These are phyloP conservation scores for Saccharomyces pastorianus DNA, from an alignment of 1,139 yeast genomes.

Conservation along the genomic window DNA sequence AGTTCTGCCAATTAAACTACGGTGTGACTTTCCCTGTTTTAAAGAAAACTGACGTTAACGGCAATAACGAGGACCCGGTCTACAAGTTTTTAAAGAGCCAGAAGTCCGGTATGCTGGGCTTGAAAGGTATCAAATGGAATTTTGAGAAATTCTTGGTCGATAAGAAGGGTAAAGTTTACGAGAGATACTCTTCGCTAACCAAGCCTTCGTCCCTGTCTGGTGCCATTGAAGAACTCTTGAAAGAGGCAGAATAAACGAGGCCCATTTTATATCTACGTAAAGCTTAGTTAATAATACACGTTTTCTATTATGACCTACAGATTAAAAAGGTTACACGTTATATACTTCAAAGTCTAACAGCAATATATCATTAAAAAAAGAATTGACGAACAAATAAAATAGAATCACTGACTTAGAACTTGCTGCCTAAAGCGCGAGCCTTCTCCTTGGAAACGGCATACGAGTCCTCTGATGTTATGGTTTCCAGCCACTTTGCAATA, in stretches of 20 bases:
- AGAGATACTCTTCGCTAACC: constrained; percentile 56
- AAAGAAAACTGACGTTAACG: constrained; percentile 78
- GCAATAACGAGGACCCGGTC: constrained; percentile 62
- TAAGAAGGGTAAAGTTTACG: constrained; percentile 54
- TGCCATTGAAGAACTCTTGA: constrained; percentile 38
- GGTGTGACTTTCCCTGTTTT: constrained; percentile 61
- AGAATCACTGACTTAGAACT: not conserved
- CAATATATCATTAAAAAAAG: not conserved
- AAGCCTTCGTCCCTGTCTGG: constrained; percentile 55
- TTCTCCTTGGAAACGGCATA: constrained; percentile 7
- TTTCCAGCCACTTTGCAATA: constrained; percentile 15
- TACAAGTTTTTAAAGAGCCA: constrained; percentile 60
- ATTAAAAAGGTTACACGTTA: not conserved
- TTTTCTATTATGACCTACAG: not conserved
- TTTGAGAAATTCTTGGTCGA: constrained; percentile 37
- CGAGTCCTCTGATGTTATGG: constrained; percentile 10
- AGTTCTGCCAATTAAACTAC: constrained; percentile 49
- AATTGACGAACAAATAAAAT: not conserved
- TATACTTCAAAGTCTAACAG: not conserved
- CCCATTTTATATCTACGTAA: not conserved
- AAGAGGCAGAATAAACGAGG: constrained; percentile 9
- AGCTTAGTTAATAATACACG: not conserved
- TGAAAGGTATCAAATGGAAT: constrained; percentile 55
- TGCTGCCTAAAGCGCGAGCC: not conserved
- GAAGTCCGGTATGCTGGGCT: constrained; percentile 51